Percentiles rank a stretch among this genome's conserved stretches.
Conservation (phyloP, 805 yeast genomes). For the Myxozyma geophila region DNA sequence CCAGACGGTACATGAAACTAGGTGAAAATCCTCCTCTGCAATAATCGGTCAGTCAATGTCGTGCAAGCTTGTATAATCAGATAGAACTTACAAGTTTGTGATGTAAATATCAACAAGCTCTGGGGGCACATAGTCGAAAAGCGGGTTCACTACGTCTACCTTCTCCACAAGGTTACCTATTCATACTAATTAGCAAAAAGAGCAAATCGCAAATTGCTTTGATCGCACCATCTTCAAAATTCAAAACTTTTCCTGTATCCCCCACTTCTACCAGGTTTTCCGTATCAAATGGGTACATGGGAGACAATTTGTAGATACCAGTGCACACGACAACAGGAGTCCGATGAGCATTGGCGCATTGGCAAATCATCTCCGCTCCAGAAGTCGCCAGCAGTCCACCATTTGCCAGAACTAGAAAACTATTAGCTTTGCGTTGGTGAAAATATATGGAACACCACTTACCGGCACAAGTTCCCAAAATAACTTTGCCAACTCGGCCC, state of each 20-base stretch:
- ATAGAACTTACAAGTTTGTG: constrained; percentile 66
- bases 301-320: constrained; percentile 90
- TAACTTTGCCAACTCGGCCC: constrained; percentile 96
- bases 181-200: neutral
- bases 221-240: constrained; percentile 67
- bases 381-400: constrained; percentile 91
- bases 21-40: constrained; percentile 88
- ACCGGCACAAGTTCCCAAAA: constrained; percentile 85
- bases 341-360: constrained; percentile 90
- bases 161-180: constrained; percentile 59
- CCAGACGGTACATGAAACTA: constrained; percentile 91
- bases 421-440: neutral
- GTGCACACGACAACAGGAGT: constrained; percentile 98
- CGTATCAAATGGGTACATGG: constrained; percentile 86
- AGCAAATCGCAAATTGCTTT: neutral
- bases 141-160: constrained; percentile 83
- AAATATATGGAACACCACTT: neutral
- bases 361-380: constrained; percentile 92
- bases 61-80: neutral
- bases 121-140: constrained; percentile 89
- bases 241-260: constrained; percentile 85
- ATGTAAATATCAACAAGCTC: constrained; percentile 92
- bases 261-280: constrained; percentile 88
- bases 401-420: constrained; percentile 68
- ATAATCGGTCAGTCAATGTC: constrained; percentile 14